A percentile compares a stretch with the other conserved stretches of the same genome.
These are phyloP conservation scores for Hamamelis virginiana DNA, from an alignment of 164 flowering plant species.

Conservation along the genomic window DNA sequence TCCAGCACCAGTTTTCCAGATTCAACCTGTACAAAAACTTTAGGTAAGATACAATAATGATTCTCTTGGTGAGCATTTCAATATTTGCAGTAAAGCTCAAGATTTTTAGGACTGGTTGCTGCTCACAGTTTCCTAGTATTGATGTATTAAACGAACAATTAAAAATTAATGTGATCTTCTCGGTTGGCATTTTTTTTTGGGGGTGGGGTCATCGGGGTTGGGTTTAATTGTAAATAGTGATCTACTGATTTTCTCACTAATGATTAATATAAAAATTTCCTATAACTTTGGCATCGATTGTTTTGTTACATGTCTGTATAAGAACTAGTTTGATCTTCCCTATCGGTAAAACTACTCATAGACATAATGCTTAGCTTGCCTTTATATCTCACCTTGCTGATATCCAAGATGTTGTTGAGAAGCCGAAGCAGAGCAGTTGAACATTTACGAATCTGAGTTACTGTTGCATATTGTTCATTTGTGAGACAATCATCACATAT, in stretches of 20 bases:
- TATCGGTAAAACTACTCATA: not conserved
- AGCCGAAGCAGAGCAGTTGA: constrained; percentile 90
- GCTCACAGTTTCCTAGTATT: not conserved
- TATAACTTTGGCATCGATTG: too few species aligned
- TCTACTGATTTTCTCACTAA: too few species aligned
- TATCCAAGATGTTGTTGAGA: constrained; percentile 93
- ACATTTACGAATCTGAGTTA: constrained; percentile 90
- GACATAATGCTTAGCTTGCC: not conserved
- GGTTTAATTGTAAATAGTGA: too few species aligned
- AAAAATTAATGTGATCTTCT: not conserved
- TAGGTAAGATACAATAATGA: not conserved
- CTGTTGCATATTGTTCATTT: constrained; percentile 80
- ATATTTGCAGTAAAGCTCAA: not conserved
- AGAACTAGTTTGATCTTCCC: not conserved
- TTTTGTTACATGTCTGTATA: not conserved
- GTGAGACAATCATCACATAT: constrained; percentile 78
- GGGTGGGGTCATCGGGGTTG: too few species aligned
- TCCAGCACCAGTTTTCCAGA: constrained; percentile 92
- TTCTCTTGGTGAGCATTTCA: not conserved
- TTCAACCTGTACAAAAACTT: constrained; percentile 59
- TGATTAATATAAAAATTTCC: too few species aligned
- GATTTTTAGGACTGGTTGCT: not conserved
- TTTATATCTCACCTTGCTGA: constrained; percentile 74
- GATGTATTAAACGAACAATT: not conserved
- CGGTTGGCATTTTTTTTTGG: too few species aligned